Base-by-base conservation (phyloP, 78 protist species). In the Thecamonas trahens region DNA sequence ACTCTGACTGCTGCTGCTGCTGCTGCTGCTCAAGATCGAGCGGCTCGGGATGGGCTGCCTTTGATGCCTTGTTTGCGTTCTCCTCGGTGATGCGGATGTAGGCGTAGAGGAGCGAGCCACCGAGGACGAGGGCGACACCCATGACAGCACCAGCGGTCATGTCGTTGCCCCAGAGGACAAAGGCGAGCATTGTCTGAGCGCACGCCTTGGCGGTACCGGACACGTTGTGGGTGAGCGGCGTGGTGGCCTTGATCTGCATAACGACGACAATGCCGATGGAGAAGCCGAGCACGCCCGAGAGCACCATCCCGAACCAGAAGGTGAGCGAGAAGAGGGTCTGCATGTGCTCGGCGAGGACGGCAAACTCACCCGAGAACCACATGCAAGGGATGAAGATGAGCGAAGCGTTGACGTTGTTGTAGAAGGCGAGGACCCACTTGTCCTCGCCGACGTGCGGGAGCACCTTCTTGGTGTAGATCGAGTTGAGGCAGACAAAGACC, bases 121-220 rank as follows among this genome's bases (percentile, higher is more conserved):
- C 76, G 40, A 89, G 81, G 8, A 74, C 83, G 17, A 89, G 44
- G 5, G 40, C 32, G 29, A 61, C 35, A 53, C 44, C 14, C 29
- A 22, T 40, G 50, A 32, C 37, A 11, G 63, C 32, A 20, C 15
- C 55, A 31, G 63, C 34, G 17, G 74, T 61, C 45, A 72, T 73
- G 47, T 28, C 45, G 40, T 76, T 77, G 37, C 75, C 65, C 66
- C 68, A 77, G 61, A 81, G 6, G 39, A 67, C 20, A 35, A 75
- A 50, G 3, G 85, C 84, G 18, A 89, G 31, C 20, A 84, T 40
- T 13, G 94, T 89, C 70, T 89, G 94, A 5, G 79, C 70, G 61
- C 85, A 76, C 20, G 94, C 90, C 55, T 87, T 72, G 14, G 78
- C 82, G 5, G 94, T 89, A 18, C 90, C 94, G 20, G 87, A 82